A percentile compares a stretch with the other conserved stretches of the same genome.
Evolutionary conservation across 2,329 filamentous ascomycete genomes (phyloP).

Genomic region (Bimuria novae-zelandiae): DNA sequence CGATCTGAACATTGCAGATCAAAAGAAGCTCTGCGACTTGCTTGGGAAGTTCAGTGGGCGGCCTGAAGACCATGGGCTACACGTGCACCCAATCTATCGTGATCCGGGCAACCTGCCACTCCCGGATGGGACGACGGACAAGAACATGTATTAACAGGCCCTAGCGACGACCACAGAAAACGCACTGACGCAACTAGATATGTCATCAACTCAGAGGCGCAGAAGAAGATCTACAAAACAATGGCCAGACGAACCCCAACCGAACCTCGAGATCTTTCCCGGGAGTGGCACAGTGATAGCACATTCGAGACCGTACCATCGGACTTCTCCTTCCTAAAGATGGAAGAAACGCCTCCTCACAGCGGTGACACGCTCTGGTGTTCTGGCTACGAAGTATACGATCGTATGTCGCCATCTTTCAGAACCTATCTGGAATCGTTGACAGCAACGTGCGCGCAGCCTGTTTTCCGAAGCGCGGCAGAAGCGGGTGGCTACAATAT

Average conservation of each 20-base stretch:
- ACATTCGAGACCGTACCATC: conserved; percentile 64
- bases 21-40: conserved; percentile 58
- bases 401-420: conserved; percentile 32
- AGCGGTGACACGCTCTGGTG: conserved; percentile 51
- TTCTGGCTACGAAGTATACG: conserved; percentile 48
- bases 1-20: conserved; percentile 54
- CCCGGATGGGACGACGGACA: conserved; percentile 22
- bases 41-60: conserved; percentile 56
- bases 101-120: conserved; percentile 23
- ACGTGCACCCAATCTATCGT: conserved; percentile 62
- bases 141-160: conserved; percentile 20
- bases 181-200: conserved; percentile 57
- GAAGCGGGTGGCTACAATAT: conserved; percentile 15
- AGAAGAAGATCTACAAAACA: conserved; percentile 40
- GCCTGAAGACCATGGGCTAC: conserved; percentile 59
- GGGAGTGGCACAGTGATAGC: conserved; percentile 64
- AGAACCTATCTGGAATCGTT: conserved; percentile 29
- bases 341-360: conserved; percentile 22
- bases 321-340: conserved; percentile 25
- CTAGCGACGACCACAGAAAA: background rate
- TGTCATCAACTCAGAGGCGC: conserved; percentile 63
- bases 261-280: conserved; percentile 27
- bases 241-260: conserved; percentile 31
- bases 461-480: conserved; percentile 21
- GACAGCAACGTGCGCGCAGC: conserved; percentile 31